Evolutionary conservation across 177 flowering plant species (phyloP).

Genomic region (Telopea speciosissima): DNA sequence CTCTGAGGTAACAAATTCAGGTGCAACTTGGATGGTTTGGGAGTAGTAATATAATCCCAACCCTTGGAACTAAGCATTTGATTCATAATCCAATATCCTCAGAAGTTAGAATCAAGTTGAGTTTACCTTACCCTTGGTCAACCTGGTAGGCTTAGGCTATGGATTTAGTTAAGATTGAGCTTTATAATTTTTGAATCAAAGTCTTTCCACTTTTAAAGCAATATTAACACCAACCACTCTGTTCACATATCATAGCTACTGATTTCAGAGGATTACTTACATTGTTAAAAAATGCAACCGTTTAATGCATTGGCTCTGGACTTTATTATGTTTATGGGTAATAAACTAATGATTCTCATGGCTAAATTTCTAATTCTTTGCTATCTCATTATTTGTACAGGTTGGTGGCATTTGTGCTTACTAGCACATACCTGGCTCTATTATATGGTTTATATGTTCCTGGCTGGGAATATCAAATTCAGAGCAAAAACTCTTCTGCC

Average conservation of each 20-base stretch:
- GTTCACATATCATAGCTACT: too few species aligned
- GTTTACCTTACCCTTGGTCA: background rate
- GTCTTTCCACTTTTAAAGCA: background rate
- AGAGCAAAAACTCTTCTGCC: constrained; percentile 21
- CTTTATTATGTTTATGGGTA: too few species aligned
- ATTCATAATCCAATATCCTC: background rate
- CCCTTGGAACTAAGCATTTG: background rate
- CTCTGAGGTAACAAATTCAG: too few species aligned
- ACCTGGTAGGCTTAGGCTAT: background rate
- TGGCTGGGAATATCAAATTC: constrained; percentile 61
- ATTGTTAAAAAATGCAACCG: too few species aligned
- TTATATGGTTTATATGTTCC: constrained; percentile 72
- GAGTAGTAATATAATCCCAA: background rate
- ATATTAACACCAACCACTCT: background rate
- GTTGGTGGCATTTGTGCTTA: constrained; percentile 34
- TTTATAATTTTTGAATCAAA: background rate
- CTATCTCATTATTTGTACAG: constrained; percentile 21
- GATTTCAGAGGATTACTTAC: too few species aligned
- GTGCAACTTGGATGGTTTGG: background rate
- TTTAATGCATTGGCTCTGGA: too few species aligned
- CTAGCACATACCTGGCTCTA: constrained; percentile 34
- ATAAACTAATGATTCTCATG: background rate
- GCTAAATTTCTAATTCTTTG: background rate
- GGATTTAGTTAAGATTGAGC: background rate
- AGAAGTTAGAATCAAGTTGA: background rate